Evolutionary conservation across 1,139 yeast species (phyloP).

Genomic region (Saccharomyces hybrid): DNA sequence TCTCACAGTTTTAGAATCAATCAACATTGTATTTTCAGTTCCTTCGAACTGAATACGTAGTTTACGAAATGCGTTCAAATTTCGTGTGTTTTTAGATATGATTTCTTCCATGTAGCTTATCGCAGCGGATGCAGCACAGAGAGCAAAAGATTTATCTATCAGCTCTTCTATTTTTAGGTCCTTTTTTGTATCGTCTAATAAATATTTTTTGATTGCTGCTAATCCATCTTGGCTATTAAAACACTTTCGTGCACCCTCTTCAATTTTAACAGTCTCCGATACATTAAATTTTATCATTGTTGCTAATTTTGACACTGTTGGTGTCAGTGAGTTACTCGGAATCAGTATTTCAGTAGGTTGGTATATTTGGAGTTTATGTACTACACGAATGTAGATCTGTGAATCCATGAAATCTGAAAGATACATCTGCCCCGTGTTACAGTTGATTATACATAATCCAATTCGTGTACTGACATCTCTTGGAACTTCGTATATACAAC

Average conservation of each 20-base stretch:
- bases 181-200: constrained; percentile 19
- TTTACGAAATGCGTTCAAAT: constrained; percentile 18
- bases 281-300: constrained; percentile 35
- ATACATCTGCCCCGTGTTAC: constrained; percentile 34
- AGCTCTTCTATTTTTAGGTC: constrained; percentile 19
- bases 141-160: constrained; percentile 27
- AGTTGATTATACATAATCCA: constrained; percentile 36
- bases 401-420: constrained; percentile 37
- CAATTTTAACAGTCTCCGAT: constrained; percentile 22
- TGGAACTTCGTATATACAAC: constrained; percentile 33
- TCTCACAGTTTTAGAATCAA: constrained; percentile 35
- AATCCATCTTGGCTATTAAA: constrained; percentile 28
- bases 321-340: constrained; percentile 29
- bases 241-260: constrained; percentile 22
- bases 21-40: constrained; percentile 38
- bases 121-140: constrained; percentile 36
- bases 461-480: constrained; percentile 31
- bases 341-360: constrained; percentile 36
- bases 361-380: constrained; percentile 37
- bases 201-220: constrained; percentile 15
- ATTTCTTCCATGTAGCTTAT: constrained; percentile 21
- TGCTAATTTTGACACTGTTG: constrained; percentile 33
- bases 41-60: constrained; percentile 36
- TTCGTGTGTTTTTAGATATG: constrained; percentile 5
- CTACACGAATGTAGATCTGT: constrained; percentile 40